A percentile compares a stretch with the other conserved stretches of the same genome.
phyloP scores from a whole-genome alignment of 441 rosid species.

The Pelargonium myrrhifolium region DNA sequence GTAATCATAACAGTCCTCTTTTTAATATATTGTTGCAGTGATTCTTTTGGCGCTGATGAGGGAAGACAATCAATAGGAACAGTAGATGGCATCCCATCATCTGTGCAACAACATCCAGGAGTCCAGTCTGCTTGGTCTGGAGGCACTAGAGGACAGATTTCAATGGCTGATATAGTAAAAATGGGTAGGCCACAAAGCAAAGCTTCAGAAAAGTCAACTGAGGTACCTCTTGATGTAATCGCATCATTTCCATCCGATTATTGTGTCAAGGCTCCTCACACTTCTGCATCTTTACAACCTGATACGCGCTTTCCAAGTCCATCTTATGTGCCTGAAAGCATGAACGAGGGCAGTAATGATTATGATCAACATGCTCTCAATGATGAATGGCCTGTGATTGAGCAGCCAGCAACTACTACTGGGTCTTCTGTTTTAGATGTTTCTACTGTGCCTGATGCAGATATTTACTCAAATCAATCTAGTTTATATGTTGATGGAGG shows the following conservation, averaged over 20 bases:
- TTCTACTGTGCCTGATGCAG: conserved; percentile 13
- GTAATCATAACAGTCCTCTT: neutral
- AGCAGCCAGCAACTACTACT: conserved; percentile 19
- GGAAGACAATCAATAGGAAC: conserved; percentile 27
- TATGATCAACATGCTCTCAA: conserved; percentile 21
- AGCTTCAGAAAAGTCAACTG: conserved; percentile 22
- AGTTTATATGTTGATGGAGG: conserved; percentile 15
- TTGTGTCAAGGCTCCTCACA: conserved; percentile 8
- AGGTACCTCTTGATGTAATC: conserved; percentile 22
- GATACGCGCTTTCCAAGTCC: conserved; percentile 17
- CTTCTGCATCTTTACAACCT: neutral
- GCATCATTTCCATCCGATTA: conserved; percentile 10
- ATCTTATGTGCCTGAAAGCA: conserved; percentile 14
- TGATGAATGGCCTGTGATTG: conserved; percentile 25
- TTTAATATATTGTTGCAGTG: conserved; percentile 21
- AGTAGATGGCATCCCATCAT: conserved; percentile 20
- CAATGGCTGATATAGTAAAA: conserved; percentile 39
- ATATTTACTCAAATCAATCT: conserved; percentile 14
- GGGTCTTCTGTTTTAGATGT: conserved; percentile 15
- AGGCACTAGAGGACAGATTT: conserved; percentile 22
- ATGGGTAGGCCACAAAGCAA: conserved; percentile 24
- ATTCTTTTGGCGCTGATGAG: conserved; percentile 29
- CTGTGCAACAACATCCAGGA: conserved; percentile 18
- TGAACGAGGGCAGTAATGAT: conserved; percentile 12
- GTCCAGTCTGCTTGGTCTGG: conserved; percentile 26